Percentiles rank a stretch among this genome's conserved stretches.
phyloP scores from a whole-genome alignment of 352 stramenopile genomes.

The Globisporangium radiosum region DNA sequence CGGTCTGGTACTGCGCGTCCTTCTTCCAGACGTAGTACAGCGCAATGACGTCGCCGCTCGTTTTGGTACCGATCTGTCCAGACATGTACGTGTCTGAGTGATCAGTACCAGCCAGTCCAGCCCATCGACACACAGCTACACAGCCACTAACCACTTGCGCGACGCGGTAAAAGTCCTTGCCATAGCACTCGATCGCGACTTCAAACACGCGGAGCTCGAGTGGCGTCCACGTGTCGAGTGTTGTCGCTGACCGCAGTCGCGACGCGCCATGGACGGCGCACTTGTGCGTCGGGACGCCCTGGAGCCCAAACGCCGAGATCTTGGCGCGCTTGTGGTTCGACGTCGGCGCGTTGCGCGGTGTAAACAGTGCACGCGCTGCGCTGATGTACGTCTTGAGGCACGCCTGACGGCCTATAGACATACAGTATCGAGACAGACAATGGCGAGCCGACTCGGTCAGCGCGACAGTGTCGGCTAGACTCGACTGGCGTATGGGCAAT shows the following conservation, averaged over 20 bases:
- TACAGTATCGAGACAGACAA: not conserved
- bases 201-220: conserved; percentile 82
- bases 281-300: conserved; percentile 38
- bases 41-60: conserved; percentile 63
- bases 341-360: conserved; percentile 20
- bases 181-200: conserved; percentile 77
- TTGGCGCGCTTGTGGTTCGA: conserved; percentile 49
- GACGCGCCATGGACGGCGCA: conserved; percentile 44
- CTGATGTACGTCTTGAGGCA: conserved; percentile 67
- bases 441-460: too few species aligned
- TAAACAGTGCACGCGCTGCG: conserved; percentile 47
- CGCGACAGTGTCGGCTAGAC: too few species aligned
- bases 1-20: conserved; percentile 72
- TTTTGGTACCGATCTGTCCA: conserved; percentile 63
- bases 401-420: conserved; percentile 39
- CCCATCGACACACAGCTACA: too few species aligned
- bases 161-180: conserved; percentile 77
- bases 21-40: conserved; percentile 89
- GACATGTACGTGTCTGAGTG: too few species aligned
- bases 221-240: conserved; percentile 62
- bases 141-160: conserved; percentile 41
- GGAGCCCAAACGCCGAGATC: conserved; percentile 43
- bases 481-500: conserved; percentile 19
- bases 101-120: too few species aligned
- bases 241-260: conserved; percentile 25